Base-by-base conservation (phyloP, 257 asterid genomes). In the Asclepias syriaca region DNA sequence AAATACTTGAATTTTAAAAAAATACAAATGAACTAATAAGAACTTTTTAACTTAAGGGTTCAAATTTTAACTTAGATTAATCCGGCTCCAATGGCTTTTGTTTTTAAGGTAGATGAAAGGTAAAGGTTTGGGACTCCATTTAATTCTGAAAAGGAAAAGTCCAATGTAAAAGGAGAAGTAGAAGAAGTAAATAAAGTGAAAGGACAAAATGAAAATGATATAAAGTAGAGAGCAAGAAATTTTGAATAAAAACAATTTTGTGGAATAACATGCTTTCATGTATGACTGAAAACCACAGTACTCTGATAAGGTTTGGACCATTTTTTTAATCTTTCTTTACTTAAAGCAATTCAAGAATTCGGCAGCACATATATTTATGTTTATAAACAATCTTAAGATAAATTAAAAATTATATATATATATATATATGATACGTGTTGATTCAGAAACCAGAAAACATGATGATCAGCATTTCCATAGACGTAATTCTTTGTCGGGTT, bases 121-220 rank as follows among this genome's bases (percentile, higher is more conserved):
- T 34, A 60, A 60, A 29, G 66, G 45, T 60, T 60, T 60, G 9
- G 32, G 16, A 13, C 48, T 15, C 22, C 18, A 15, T 15, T 29
- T 16, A 14, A 32, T 61, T 29, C 6, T 15, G 6, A 29, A 29
- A 60, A 29, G 14, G 14, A 61, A 27, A 57, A 49, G 18, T 15
- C n/a, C 6, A 13, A 50, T 50, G 2, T 60, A 13, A 0, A 61
- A 61, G 66, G 24, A 34, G 19, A 37, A 37, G 50, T 3, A 11
- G 67, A 63, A 63, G 68, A 16, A 18, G 21, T 59, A 40, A 50
- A n/a, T 34, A 72, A 75, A 79, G 48, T 40, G 45, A 32, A 81
- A 74, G 75, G 54, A 56, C 70, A 69, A 70, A 71, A 15, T 67
- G 83, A 82, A 78, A 79, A 74, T 71, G 84, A 79, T 77, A 74